Evolutionary conservation across 495 filamentous ascomycete genomes (phyloP), one percentile per base, ranked within the genome.

Genomic region (Hyaloscypha finlandica): DNA sequence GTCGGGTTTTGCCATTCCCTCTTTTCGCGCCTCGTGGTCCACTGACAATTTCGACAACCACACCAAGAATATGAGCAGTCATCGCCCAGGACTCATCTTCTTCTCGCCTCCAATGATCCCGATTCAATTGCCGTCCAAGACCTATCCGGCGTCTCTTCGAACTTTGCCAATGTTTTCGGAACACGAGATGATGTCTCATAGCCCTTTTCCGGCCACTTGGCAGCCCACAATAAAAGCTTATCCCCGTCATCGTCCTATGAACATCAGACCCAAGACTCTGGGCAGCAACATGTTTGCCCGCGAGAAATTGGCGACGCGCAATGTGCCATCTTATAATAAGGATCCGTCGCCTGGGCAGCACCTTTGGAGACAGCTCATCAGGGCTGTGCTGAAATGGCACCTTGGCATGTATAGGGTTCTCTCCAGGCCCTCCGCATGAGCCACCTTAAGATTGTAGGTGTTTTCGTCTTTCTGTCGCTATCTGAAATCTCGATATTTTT

Each of bases 161-260:
- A 63, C 60, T 63, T 61, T 63, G 60, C 60, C 60, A 63, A 63
- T 63, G 45, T 63, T 63, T 53, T 63, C 4, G 60, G 20, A 33
- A 63, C 60, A 63, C 60, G 35, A 63, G 45, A 63, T 33, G 60
- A 48, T 33, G 60, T 63, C 60, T 63, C 60, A 39, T 31, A 32
- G 19, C 29, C 45, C 4, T 20, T 53, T 63, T 63, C 42, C 42
- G 16, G 16, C 42, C 1, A 52, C 64, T 66, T 66, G 64, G 64
- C 64, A 51, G 31, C 64, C 64, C 64, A 59, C 64, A 60, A 61
- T 25, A 33, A 54, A 37, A 32, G 33, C 22, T 22, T 54, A 35
- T 11, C 33, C 14, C 56, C 25, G 22, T 8, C 52, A 19, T 37
- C 22, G 29, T 66, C 64, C 64, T 61, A 66, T 66, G 16, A 54